These are phyloP conservation scores for Ophiobolus disseminans DNA, from an alignment of 2,329 filamentous ascomycete species.

Conservation along the genomic window DNA sequence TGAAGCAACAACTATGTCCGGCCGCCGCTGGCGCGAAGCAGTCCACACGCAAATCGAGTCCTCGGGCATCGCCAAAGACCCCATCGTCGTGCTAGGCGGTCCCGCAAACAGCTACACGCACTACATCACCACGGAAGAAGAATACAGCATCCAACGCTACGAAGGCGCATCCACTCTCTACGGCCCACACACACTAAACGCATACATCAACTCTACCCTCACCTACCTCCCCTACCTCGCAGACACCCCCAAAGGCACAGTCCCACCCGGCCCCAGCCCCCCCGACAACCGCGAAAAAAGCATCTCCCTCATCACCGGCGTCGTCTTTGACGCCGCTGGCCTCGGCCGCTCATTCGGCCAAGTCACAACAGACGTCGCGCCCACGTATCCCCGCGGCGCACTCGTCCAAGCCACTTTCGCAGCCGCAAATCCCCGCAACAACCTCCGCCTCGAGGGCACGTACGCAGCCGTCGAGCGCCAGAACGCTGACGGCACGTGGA, in stretches of 20 bases:
- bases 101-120: slow-evolving; percentile 92
- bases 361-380: slow-evolving; percentile 62
- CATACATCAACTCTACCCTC: slow-evolving; percentile 87
- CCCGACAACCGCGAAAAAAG: slow-evolving; percentile 81
- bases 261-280: slow-evolving; percentile 66
- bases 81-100: slow-evolving; percentile 81
- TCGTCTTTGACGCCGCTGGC: slow-evolving; percentile 75
- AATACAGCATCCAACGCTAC: slow-evolving; percentile 86
- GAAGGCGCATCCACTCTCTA: slow-evolving; percentile 94
- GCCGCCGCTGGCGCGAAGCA: slow-evolving; percentile 77
- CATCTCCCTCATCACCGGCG: slow-evolving; percentile 79
- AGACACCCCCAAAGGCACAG: slow-evolving; percentile 38
- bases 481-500: slow-evolving; percentile 64
- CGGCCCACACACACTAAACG: slow-evolving; percentile 80
- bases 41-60: slow-evolving; percentile 38
- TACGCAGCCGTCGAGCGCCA: slow-evolving; percentile 78
- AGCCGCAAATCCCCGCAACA: slow-evolving; percentile 88
- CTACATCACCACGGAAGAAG: slow-evolving; percentile 79
- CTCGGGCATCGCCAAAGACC: slow-evolving; percentile 29
- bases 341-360: slow-evolving; percentile 74
- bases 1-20: slow-evolving; percentile 92
- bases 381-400: slow-evolving; percentile 66
- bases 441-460: slow-evolving; percentile 78
- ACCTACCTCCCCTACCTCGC: slow-evolving; percentile 72
- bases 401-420: slow-evolving; percentile 74